A percentile compares a stretch with the other conserved stretches of the same genome.
phyloP scores from a whole-genome alignment of 306 rosid species.

The Malus fusca region DNA sequence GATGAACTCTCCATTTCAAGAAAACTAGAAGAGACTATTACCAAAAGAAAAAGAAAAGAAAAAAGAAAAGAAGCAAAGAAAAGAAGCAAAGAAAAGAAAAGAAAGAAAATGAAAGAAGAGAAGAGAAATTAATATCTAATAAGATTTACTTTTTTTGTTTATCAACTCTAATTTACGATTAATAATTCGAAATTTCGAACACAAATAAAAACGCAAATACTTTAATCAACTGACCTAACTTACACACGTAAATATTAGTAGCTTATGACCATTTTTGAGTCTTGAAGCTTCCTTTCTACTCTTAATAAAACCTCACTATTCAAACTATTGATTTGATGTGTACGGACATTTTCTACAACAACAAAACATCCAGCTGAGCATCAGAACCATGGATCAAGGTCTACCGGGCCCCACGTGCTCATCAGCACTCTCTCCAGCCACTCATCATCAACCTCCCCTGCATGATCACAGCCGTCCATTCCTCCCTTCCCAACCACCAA shows the following conservation, averaged over 20 bases:
- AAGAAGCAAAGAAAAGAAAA: background rate
- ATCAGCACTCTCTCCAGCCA: constrained; percentile 26
- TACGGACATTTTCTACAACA: background rate
- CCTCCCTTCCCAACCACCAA: background rate
- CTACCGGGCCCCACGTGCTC: constrained; percentile 22
- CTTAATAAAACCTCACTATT: background rate
- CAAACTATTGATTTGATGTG: background rate
- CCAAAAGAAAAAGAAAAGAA: background rate
- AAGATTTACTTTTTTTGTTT: too few relatives aligned
- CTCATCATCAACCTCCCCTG: constrained; percentile 13
- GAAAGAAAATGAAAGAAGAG: too few relatives aligned
- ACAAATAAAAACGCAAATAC: too few relatives aligned
- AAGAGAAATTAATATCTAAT: background rate
- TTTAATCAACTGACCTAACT: background rate
- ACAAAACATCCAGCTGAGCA: background rate
- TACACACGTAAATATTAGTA: background rate
- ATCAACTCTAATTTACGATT: too few relatives aligned
- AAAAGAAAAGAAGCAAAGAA: too few relatives aligned
- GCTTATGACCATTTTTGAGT: background rate
- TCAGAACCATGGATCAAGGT: constrained; percentile 21
- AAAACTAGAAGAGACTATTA: background rate
- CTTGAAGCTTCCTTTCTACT: background rate
- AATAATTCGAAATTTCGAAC: too few relatives aligned
- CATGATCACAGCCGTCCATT: constrained; percentile 13
- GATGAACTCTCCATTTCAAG: background rate